phyloP scores from a whole-genome alignment of 2,329 filamentous ascomycete species.

The Pseudogymnoascus sp. region DNA sequence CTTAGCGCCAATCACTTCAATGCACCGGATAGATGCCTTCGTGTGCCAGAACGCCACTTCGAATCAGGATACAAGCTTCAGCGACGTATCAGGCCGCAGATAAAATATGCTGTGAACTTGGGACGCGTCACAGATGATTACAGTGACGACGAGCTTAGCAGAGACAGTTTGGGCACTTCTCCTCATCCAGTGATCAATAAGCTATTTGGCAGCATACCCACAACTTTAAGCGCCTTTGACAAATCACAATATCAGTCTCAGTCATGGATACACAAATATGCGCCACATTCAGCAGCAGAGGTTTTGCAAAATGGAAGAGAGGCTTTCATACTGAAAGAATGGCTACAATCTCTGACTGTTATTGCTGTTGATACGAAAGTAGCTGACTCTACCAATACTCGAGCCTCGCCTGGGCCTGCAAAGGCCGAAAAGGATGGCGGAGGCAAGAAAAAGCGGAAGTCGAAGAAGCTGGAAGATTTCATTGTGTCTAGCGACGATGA shows the following conservation, averaged over 20 bases:
- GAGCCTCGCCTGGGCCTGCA: constrained; percentile 13
- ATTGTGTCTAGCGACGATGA: constrained; percentile 74
- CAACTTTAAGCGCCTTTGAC: constrained; percentile 70
- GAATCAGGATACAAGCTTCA: constrained; percentile 49
- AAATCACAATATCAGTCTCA: constrained; percentile 62
- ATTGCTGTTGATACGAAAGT: constrained; percentile 61
- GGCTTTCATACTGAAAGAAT: constrained; percentile 62
- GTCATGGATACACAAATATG: constrained; percentile 79
- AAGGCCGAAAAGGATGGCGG: constrained; percentile 28
- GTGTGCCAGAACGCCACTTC: constrained; percentile 47
- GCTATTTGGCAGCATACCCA: constrained; percentile 51
- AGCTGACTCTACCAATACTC: constrained; percentile 18
- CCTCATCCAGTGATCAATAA: constrained; percentile 50
- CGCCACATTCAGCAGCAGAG: constrained; percentile 57
- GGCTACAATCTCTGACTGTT: constrained; percentile 70
- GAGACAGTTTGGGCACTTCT: constrained; percentile 16
- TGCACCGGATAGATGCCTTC: constrained; percentile 40
- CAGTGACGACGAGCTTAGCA: constrained; percentile 31
- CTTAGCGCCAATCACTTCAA: constrained; percentile 28
- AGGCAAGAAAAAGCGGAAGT: constrained; percentile 55
- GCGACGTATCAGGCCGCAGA: constrained; percentile 36
- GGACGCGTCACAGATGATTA: constrained; percentile 17
- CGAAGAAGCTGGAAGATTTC: constrained; percentile 69
- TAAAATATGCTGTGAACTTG: constrained; percentile 25
- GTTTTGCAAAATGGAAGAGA: constrained; percentile 71